phyloP scores from a whole-genome alignment of 1,284 basidiomycete genomes.

The Mycena sp. region DNA sequence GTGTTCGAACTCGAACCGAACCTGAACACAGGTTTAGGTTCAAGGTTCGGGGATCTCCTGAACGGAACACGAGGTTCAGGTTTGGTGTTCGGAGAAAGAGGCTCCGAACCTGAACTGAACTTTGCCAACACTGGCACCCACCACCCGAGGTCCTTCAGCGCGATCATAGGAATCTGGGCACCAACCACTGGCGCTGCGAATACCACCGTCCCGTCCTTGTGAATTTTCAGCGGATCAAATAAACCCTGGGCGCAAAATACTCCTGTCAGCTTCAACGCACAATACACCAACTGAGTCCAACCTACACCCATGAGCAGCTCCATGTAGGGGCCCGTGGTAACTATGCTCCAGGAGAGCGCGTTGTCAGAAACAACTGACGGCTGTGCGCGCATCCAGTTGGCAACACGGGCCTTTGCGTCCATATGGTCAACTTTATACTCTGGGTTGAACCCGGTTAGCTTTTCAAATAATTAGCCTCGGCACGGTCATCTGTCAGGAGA shows the following conservation, averaged over 20 bases:
- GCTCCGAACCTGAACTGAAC: too few species aligned
- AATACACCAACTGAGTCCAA: too few species aligned
- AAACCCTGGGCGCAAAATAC: slow-evolving; percentile 39
- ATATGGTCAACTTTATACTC: slow-evolving; percentile 48
- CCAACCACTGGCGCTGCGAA: slow-evolving; percentile 50
- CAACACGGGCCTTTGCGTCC: slow-evolving; percentile 56
- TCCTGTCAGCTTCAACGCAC: too few species aligned
- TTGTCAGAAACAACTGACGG: slow-evolving; percentile 47
- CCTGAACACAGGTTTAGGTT: too few species aligned
- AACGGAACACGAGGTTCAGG: too few species aligned
- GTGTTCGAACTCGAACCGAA: too few species aligned
- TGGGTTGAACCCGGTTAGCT: slow-evolving; percentile 40
- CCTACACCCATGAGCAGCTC: slow-evolving; percentile 48
- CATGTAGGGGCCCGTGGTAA: slow-evolving; percentile 54
- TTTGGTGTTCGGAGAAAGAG: too few species aligned
- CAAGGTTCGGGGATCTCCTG: too few species aligned
- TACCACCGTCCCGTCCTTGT: slow-evolving; percentile 53
- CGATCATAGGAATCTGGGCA: slow-evolving; percentile 53
- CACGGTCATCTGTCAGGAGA: background rate
- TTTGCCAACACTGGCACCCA: too few species aligned
- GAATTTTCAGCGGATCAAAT: slow-evolving; percentile 49
- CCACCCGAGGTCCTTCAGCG: slow-evolving; percentile 56
- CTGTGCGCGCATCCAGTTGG: slow-evolving; percentile 53
- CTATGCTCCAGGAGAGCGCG: slow-evolving; percentile 51
- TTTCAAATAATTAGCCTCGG: background rate